Evolutionary conservation across 768 basidiomycete species (phyloP).

Genomic region (Termitomyces eurrhizus): DNA sequence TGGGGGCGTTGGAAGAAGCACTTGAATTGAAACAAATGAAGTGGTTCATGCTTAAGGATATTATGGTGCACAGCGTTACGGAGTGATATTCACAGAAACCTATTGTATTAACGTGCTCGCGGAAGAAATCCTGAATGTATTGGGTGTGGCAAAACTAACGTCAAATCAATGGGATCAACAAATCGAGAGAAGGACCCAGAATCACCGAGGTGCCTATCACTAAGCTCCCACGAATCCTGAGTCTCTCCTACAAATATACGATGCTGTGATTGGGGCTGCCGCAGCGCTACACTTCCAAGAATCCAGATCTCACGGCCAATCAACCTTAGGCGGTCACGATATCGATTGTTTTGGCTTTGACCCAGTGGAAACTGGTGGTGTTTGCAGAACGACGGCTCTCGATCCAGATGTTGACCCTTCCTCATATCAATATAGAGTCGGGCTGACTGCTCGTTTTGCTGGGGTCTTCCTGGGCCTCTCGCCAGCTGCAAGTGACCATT

Average conservation of each 20-base stretch:
- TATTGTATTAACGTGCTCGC: neutral
- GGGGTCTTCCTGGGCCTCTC: neutral
- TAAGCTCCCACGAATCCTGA: conserved; percentile 27
- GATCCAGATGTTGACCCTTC: neutral
- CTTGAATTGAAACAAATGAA: neutral
- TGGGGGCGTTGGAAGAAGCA: neutral
- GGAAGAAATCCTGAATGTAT: neutral
- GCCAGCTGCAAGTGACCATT: neutral
- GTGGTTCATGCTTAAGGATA: too few species aligned
- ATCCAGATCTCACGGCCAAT: neutral
- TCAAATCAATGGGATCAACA: neutral
- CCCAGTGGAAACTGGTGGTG: conserved; percentile 13
- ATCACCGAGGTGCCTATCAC: conserved; percentile 16
- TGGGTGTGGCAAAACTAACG: neutral
- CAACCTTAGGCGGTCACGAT: too few species aligned
- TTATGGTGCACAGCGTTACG: neutral
- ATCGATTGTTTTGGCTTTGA: conserved; percentile 26
- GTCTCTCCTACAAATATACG: conserved; percentile 27
- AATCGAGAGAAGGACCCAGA: conserved; percentile 12
- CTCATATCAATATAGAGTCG: neutral
- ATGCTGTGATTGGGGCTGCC: neutral
- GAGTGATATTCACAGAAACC: too few species aligned
- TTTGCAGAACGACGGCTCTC: neutral
- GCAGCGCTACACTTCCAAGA: neutral
- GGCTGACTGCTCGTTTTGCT: neutral